phyloP scores from a whole-genome alignment of 345 rosid species.

The Eucalyptus marginata region DNA sequence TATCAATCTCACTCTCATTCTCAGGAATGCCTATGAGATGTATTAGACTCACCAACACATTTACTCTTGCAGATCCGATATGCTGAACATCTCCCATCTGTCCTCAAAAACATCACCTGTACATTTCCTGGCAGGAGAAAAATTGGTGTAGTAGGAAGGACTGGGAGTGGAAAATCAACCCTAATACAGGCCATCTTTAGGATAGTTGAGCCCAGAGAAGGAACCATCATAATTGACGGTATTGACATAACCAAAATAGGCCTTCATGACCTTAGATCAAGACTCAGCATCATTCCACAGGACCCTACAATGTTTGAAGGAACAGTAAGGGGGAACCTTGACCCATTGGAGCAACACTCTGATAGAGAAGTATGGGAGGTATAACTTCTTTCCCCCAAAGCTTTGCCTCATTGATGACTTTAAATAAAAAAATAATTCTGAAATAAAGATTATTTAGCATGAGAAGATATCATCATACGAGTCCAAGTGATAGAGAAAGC shows the following conservation, averaged over 20 bases:
- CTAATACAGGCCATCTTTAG: constrained; percentile 85
- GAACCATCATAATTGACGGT: constrained; percentile 66
- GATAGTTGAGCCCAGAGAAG: constrained; percentile 81
- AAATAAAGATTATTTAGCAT: neutral
- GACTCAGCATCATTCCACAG: constrained; percentile 92
- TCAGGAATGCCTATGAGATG: neutral
- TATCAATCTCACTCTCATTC: neutral
- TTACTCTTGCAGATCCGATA: constrained; percentile 55
- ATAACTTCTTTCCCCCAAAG: neutral
- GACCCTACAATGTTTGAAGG: constrained; percentile 97
- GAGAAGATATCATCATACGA: neutral
- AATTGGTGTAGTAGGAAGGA: constrained; percentile 94
- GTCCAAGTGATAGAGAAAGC: neutral
- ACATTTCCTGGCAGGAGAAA: constrained; percentile 78
- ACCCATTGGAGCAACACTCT: constrained; percentile 56
- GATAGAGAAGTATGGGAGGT: constrained; percentile 80
- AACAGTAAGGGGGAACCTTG: constrained; percentile 80
- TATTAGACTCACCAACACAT: neutral
- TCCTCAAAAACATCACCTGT: constrained; percentile 68
- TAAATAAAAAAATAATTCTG: neutral
- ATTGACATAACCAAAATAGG: constrained; percentile 77
- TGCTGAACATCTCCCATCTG: constrained; percentile 86
- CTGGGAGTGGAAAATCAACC: constrained; percentile 95
- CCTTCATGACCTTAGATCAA: constrained; percentile 77
- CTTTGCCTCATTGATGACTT: neutral